A percentile compares a stretch with the other conserved stretches of the same genome.
phyloP scores from a whole-genome alignment of 306 rosid species.

The Chamaecrista fasciculata region DNA sequence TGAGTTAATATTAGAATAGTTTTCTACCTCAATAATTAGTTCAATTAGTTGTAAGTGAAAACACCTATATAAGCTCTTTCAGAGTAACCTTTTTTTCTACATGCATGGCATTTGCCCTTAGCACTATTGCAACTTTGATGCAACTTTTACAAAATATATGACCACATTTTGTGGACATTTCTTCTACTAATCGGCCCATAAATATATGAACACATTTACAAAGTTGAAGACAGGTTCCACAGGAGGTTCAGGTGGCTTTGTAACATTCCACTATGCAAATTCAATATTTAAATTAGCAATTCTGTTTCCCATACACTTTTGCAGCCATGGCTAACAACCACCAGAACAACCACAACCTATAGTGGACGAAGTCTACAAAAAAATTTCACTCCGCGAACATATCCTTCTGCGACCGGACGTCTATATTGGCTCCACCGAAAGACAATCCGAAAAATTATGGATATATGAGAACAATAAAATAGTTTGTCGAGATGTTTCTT shows the following conservation, averaged over 20 bases:
- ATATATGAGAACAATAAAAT: too few species aligned
- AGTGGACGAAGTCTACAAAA: too few species aligned
- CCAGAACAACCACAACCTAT: too few species aligned
- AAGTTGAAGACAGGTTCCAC: conserved; percentile 65
- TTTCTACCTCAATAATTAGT: conserved; percentile 25
- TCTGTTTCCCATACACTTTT: too few species aligned
- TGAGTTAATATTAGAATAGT: background rate
- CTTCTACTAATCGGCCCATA: conserved; percentile 56
- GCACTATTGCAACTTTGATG: conserved; percentile 49
- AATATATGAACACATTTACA: conserved; percentile 98
- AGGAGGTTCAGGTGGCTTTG: conserved; percentile 47
- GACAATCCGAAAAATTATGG: too few species aligned
- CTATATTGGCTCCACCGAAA: too few species aligned
- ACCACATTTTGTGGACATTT: conserved; percentile 82
- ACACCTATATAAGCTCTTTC: conserved; percentile 67
- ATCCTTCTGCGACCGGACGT: too few species aligned
- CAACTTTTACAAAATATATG: conserved; percentile 86
- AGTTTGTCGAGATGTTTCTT: too few species aligned
- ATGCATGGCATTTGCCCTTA: conserved; percentile 68
- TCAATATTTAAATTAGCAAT: conserved; percentile 20
- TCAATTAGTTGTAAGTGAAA: conserved; percentile 63
- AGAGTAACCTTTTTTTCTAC: conserved; percentile 64
- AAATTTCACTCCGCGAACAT: too few species aligned
- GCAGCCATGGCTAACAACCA: too few species aligned
- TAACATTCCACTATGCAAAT: conserved; percentile 45